Evolutionary conservation across 2,329 filamentous ascomycete species (phyloP).

Genomic region (Colletotrichum lupini): DNA sequence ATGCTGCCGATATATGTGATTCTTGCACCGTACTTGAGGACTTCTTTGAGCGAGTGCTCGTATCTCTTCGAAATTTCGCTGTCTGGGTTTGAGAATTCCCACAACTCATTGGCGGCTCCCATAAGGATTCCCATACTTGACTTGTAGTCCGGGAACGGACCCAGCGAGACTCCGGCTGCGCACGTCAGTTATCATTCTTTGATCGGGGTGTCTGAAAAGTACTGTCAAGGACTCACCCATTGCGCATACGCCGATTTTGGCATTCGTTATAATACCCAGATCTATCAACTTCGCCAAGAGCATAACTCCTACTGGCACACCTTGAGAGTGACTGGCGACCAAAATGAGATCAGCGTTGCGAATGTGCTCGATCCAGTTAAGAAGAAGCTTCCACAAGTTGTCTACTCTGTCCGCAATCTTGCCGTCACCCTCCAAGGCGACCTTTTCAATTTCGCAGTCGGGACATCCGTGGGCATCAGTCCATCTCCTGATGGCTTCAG

Average conservation of each 20-base stretch:
- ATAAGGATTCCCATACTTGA: constrained; percentile 87
- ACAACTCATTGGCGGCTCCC: constrained; percentile 91
- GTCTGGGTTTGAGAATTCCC: constrained; percentile 87
- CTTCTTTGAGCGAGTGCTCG: constrained; percentile 77
- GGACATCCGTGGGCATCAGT: constrained; percentile 77
- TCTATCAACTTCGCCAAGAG: constrained; percentile 92
- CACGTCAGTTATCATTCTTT: background rate
- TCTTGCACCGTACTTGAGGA: constrained; percentile 81
- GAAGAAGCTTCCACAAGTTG: constrained; percentile 90
- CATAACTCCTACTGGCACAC: constrained; percentile 93
- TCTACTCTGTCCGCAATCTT: constrained; percentile 90
- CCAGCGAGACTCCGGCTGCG: constrained; percentile 86
- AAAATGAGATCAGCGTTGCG: constrained; percentile 89
- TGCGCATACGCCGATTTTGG: constrained; percentile 86
- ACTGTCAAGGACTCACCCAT: constrained; percentile 60
- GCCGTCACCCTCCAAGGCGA: constrained; percentile 94
- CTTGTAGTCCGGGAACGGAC: constrained; percentile 92
- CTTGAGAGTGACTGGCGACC: constrained; percentile 94
- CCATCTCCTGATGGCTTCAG: constrained; percentile 86
- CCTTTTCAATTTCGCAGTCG: constrained; percentile 88
- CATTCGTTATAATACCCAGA: constrained; percentile 82
- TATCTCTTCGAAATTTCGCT: constrained; percentile 88
- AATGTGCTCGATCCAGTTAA: constrained; percentile 95
- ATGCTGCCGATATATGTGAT: constrained; percentile 94
- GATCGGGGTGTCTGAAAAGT: background rate